Evolutionary conservation across 2,329 filamentous ascomycete genomes (phyloP).

Genomic region (Arthroderma sp.): DNA sequence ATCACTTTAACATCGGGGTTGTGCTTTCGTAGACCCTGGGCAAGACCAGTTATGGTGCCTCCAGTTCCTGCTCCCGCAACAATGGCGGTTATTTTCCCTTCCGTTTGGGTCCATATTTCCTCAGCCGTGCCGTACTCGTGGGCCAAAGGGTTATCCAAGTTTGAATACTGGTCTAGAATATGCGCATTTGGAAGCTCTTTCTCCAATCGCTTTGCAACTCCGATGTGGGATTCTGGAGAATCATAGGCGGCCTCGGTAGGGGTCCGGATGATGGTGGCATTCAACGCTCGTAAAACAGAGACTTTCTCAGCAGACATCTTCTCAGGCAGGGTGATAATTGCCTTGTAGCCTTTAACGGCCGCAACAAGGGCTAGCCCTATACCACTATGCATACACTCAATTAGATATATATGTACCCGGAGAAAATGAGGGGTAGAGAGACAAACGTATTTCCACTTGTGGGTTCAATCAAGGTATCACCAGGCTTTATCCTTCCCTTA

Average conservation of each 20-base stretch:
- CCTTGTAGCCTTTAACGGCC: constrained; percentile 91
- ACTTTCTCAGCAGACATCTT: constrained; percentile 99
- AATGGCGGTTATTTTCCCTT: constrained; percentile 66
- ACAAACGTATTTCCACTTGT: constrained; percentile 81
- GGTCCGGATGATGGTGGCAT: constrained; percentile 93
- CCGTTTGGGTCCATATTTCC: constrained; percentile 89
- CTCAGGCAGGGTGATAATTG: constrained; percentile 95
- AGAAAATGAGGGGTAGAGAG: constrained; percentile 13
- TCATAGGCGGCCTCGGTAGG: constrained; percentile 93
- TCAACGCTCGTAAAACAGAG: constrained; percentile 79
- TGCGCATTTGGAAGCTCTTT: constrained; percentile 96
- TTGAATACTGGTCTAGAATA: constrained; percentile 93
- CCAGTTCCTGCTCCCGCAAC: constrained; percentile 91
- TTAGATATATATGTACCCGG: not conserved
- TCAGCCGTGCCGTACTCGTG: constrained; percentile 91
- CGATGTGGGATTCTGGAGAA: constrained; percentile 90
- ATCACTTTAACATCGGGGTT: constrained; percentile 75
- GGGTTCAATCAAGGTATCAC: constrained; percentile 93
- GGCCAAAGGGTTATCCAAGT: constrained; percentile 78
- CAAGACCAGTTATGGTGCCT: constrained; percentile 84
- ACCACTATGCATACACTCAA: constrained; percentile 36
- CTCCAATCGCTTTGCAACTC: constrained; percentile 75
- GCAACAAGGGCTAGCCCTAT: constrained; percentile 90
- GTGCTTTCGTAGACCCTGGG: constrained; percentile 75
- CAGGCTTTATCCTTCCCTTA: constrained; percentile 85